Percentiles rank a stretch among this genome's conserved stretches.
Conservation (phyloP, 108 stramenopile species). For the Fragilariopsis cylindrus region DNA sequence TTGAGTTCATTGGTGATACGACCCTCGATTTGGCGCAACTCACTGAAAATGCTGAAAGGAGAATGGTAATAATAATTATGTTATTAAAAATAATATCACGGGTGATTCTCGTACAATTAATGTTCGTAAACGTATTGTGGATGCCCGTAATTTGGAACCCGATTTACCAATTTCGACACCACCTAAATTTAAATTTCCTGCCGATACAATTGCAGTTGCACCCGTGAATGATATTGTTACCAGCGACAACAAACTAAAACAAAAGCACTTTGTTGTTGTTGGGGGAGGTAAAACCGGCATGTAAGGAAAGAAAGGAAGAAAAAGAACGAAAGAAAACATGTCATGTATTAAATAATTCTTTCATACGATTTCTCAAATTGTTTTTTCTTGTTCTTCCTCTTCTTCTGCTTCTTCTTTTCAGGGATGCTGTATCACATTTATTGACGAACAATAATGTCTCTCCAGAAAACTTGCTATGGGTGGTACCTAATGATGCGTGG, state of each 20-base stretch:
- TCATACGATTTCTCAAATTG: too few species aligned
- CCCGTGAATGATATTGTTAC: conserved; percentile 19
- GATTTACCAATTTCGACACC: conserved; percentile 18
- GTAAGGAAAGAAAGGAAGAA: neutral
- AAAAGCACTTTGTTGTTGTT: conserved; percentile 21
- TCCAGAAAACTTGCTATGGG: conserved; percentile 24
- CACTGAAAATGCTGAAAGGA: conserved; percentile 5
- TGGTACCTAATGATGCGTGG: conserved; percentile 37
- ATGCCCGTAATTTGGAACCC: conserved; percentile 20
- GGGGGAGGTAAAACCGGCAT: conserved; percentile 29
- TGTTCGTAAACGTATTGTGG: conserved; percentile 20
- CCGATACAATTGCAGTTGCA: conserved; percentile 1
- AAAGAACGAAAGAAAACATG: too few species aligned
- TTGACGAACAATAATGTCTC: conserved; percentile 10
- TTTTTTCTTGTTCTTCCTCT: too few species aligned
- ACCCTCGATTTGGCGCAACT: neutral
- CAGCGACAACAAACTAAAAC: neutral
- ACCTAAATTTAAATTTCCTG: conserved; percentile 18
- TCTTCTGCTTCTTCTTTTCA: too few species aligned
- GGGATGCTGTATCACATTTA: conserved; percentile 8
- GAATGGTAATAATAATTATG: neutral
- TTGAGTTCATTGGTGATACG: neutral
- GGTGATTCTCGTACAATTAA: neutral
- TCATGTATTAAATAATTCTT: too few species aligned
- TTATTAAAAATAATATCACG: neutral